Conservation (phyloP, 169 alveolate species). For the Plasmodium inui region DNA sequence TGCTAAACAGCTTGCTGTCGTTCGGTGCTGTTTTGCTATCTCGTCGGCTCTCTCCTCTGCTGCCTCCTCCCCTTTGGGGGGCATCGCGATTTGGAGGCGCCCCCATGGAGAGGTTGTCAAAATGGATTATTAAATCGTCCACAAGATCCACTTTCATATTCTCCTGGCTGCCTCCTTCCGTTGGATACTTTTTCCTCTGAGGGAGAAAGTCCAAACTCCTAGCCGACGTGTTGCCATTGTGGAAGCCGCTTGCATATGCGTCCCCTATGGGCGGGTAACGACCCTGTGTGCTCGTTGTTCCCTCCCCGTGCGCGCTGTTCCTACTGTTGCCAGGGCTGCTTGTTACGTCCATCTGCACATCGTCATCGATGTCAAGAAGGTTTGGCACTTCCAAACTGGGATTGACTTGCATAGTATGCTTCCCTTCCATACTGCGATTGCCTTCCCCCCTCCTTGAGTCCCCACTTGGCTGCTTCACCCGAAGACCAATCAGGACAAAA, state of each 20-base stretch:
- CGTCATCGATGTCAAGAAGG: slow-evolving; percentile 41
- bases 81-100: neutral
- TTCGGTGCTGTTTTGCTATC: neutral
- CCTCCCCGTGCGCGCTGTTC: neutral
- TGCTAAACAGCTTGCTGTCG: slow-evolving; percentile 19
- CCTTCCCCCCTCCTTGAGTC: neutral
- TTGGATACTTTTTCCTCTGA: neutral
- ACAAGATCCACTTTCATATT: neutral
- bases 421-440: neutral
- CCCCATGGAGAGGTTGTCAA: slow-evolving; percentile 2
- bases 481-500: slow-evolving; percentile 52
- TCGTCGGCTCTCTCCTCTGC: no score
- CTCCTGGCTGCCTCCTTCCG: neutral
- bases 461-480: neutral
- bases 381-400: slow-evolving; percentile 3
- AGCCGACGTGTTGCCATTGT: neutral
- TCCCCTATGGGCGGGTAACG: neutral
- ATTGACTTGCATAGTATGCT: neutral
- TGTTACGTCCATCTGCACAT: neutral
- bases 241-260: neutral
- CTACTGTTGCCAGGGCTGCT: neutral
- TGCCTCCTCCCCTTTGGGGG: neutral
- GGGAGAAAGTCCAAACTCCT: neutral
- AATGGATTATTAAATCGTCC: neutral
- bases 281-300: neutral